These are phyloP conservation scores for Cyberlindnera subsufficiens DNA, from an alignment of 805 yeast genomes.

Conservation along the genomic window DNA sequence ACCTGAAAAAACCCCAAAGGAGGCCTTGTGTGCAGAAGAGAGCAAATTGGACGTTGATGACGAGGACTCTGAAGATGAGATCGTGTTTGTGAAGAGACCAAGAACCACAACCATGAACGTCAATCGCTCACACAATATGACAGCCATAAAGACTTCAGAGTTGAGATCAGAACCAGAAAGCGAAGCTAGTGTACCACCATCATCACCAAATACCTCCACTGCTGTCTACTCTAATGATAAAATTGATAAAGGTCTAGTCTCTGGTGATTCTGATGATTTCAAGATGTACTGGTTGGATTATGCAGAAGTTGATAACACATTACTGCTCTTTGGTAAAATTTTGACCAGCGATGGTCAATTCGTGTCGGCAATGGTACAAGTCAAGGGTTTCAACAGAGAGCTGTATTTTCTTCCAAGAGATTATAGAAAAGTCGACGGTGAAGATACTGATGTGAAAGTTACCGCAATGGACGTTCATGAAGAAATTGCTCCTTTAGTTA, in stretches of 20 bases:
- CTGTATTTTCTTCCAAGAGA: conserved; percentile 73
- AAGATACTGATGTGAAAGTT: conserved; percentile 33
- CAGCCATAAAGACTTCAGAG: conserved; percentile 20
- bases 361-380: conserved; percentile 73
- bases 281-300: conserved; percentile 90
- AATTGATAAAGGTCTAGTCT: conserved; percentile 16
- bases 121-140: conserved; percentile 36
- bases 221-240: conserved; percentile 9
- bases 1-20: background rate
- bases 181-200: conserved; percentile 7
- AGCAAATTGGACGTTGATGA: conserved; percentile 9
- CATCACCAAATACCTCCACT: conserved; percentile 14
- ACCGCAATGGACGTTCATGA: conserved; percentile 65
- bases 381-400: conserved; percentile 64
- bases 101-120: conserved; percentile 38
- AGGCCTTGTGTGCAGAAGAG: background rate
- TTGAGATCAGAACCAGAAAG: conserved; percentile 6
- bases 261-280: conserved; percentile 31
- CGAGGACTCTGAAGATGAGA: conserved; percentile 50
- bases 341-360: conserved; percentile 49
- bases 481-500: conserved; percentile 64
- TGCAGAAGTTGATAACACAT: conserved; percentile 63
- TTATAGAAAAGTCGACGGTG: conserved; percentile 38
- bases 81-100: conserved; percentile 49
- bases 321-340: conserved; percentile 79